Base-by-base conservation (phyloP, 257 asterid species). In the Misopates orontium region DNA sequence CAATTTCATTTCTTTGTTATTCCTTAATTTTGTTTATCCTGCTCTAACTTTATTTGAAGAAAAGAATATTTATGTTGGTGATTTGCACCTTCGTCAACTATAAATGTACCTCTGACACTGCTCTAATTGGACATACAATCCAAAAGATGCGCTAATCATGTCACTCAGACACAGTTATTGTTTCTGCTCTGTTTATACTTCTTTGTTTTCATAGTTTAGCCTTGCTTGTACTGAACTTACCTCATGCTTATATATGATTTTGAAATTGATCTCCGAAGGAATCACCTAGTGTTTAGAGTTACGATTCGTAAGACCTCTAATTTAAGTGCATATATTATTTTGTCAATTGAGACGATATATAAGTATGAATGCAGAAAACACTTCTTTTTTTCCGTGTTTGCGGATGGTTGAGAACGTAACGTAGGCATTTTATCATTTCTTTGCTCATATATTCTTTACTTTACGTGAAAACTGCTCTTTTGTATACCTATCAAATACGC, bases 1-100 rank as follows among this genome's bases (percentile, higher is more conserved):
- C 40, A 67, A 50, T 61, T 28, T 51, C 32, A 17, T 60, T 54
- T 65, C 56, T 25, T 21, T 39, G 19, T 45, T 45, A 16, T 15
- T n/a, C 17, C 36, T 14, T 56, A 14, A 42, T 55, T 21, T 21
- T 39, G 31, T 21, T 17, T 48, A 32, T 22, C 44, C 14, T 22
- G 18, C 56, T 28, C 15, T 31, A n/a, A 50, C 20, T 66, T 22
- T 12, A 11, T 21, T 13, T 18, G 60, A 41, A 49, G 69, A 1
- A 51, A 15, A 17, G 8, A 11, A 39, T 63, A 28, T 47, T 42
- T 9, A 40, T 59, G 19, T 63, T 47, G 60, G 70, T 50, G 23
- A 11, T 66, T 18, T 28, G 40, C 50, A 12, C 62, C 18, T 36
- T 45, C 45, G 1, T 40, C 55, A 41, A 41, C 31, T 59, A 10